Conservation (phyloP, 352 stramenopile genomes). For the Globisporangium solare region DNA sequence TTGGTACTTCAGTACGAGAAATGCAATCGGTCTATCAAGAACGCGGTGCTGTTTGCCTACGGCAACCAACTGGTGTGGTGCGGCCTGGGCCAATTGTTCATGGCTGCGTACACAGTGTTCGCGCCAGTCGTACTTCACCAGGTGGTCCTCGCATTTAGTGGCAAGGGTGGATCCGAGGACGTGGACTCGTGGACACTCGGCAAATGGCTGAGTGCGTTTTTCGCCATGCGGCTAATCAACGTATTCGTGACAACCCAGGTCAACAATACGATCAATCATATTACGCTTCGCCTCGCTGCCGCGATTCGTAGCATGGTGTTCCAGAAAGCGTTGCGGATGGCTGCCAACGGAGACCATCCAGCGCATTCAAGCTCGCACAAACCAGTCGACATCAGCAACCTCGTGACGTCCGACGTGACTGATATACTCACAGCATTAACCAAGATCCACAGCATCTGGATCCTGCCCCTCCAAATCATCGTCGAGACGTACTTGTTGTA, state of each 20-base stretch:
- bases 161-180: not conserved
- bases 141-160: slow-evolving; percentile 9
- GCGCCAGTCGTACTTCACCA: slow-evolving; percentile 16
- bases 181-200: slow-evolving; percentile 2
- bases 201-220: slow-evolving; percentile 2
- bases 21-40: not conserved
- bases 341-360: too few species aligned
- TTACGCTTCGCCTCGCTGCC: slow-evolving; percentile 4
- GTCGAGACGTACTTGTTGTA: slow-evolving; percentile 25
- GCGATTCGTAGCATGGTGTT: slow-evolving; percentile 10
- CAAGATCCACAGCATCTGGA: slow-evolving; percentile 17
- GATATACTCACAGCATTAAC: slow-evolving; percentile 1
- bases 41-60: slow-evolving; percentile 5
- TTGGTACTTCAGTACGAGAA: not conserved
- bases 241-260: slow-evolving; percentile 14
- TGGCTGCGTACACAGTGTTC: slow-evolving; percentile 8
- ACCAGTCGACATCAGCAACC: slow-evolving; percentile 8
- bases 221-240: slow-evolving; percentile 5
- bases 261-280: slow-evolving; percentile 3
- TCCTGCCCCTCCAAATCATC: slow-evolving; percentile 26
- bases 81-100: slow-evolving; percentile 5
- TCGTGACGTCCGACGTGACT: slow-evolving; percentile 11
- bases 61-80: slow-evolving; percentile 1
- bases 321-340: slow-evolving; percentile 10
- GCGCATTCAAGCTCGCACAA: not conserved